A percentile compares a stretch with the other conserved stretches of the same genome.
Evolutionary conservation across 768 basidiomycete genomes (phyloP).

Genomic region (Leccinellum albellum): DNA sequence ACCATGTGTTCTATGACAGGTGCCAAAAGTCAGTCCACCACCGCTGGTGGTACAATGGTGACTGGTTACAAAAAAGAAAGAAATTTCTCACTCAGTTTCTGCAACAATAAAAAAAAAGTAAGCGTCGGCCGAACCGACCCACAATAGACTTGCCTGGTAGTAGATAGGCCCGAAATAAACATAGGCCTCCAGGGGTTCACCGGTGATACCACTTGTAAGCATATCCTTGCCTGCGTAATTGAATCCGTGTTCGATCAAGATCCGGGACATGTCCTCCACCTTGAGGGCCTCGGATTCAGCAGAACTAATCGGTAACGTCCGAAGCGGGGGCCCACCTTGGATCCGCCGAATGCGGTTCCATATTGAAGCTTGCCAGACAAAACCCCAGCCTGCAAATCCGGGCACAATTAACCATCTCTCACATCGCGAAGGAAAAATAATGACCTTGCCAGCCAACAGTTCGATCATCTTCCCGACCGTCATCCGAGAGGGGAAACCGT

Average conservation of each 20-base stretch:
- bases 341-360: slow-evolving; percentile 96
- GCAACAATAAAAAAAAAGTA: slow-evolving; percentile 6
- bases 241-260: slow-evolving; percentile 92
- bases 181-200: slow-evolving; percentile 93
- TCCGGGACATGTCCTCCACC: slow-evolving; percentile 98
- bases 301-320: slow-evolving; percentile 1
- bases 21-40: slow-evolving; percentile 13
- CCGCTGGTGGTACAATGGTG: background rate
- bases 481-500: slow-evolving; percentile 99
- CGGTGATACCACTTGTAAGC: slow-evolving; percentile 97
- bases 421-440: background rate
- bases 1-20: slow-evolving; percentile 84
- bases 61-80: background rate
- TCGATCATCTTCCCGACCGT: slow-evolving; percentile 99
- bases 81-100: slow-evolving; percentile 85
- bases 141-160: slow-evolving; percentile 64
- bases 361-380: slow-evolving; percentile 86
- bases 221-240: slow-evolving; percentile 99
- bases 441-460: slow-evolving; percentile 90
- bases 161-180: slow-evolving; percentile 99
- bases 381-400: slow-evolving; percentile 71
- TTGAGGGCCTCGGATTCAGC: slow-evolving; percentile 27
- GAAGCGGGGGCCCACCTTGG: slow-evolving; percentile 57
- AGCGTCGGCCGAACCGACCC: slow-evolving; percentile 2
- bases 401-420: background rate